Percentiles rank a stretch among this genome's conserved stretches.
phyloP scores from a whole-genome alignment of 2,329 filamentous ascomycete species.

The Aspergillus vadensis region DNA sequence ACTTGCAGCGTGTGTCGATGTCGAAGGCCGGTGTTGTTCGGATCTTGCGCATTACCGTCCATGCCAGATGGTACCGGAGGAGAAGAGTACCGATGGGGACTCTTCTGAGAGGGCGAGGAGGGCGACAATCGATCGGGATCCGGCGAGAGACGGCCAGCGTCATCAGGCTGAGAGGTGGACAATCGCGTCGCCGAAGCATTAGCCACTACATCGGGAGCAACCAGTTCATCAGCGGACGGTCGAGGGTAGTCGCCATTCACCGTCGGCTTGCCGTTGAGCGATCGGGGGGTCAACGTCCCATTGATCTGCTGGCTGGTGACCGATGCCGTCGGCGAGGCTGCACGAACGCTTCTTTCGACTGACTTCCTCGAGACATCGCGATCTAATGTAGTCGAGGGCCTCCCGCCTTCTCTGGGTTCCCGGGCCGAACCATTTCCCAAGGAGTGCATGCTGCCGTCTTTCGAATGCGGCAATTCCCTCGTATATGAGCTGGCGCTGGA shows the following conservation, averaged over 20 bases:
- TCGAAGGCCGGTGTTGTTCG: constrained; percentile 63
- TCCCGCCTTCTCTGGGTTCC: constrained; percentile 35
- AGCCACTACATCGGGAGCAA: constrained; percentile 30
- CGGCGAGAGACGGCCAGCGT: constrained; percentile 32
- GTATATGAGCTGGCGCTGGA: constrained; percentile 48
- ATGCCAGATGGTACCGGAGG: constrained; percentile 58
- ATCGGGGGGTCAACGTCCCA: constrained; percentile 27
- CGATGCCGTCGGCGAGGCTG: constrained; percentile 29
- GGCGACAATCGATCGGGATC: constrained; percentile 35
- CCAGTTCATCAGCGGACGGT: constrained; percentile 35
- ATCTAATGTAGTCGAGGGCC: constrained; percentile 33
- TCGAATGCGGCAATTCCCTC: constrained; percentile 43
- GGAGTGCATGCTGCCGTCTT: constrained; percentile 54
- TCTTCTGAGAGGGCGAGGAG: constrained; percentile 30
- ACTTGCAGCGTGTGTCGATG: constrained; percentile 90
- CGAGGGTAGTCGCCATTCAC: constrained; percentile 36
- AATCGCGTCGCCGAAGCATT: constrained; percentile 34
- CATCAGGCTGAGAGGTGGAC: constrained; percentile 39
- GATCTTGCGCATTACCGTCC: constrained; percentile 57
- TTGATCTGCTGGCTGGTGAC: constrained; percentile 31
- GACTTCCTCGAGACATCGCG: constrained; percentile 28
- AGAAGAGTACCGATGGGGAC: constrained; percentile 42
- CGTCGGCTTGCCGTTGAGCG: constrained; percentile 32
- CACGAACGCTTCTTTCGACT: constrained; percentile 31
- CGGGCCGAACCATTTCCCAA: constrained; percentile 37